These are phyloP conservation scores for Nelumbo lutea DNA, from an alignment of 164 flowering plant genomes.

Conservation along the genomic window DNA sequence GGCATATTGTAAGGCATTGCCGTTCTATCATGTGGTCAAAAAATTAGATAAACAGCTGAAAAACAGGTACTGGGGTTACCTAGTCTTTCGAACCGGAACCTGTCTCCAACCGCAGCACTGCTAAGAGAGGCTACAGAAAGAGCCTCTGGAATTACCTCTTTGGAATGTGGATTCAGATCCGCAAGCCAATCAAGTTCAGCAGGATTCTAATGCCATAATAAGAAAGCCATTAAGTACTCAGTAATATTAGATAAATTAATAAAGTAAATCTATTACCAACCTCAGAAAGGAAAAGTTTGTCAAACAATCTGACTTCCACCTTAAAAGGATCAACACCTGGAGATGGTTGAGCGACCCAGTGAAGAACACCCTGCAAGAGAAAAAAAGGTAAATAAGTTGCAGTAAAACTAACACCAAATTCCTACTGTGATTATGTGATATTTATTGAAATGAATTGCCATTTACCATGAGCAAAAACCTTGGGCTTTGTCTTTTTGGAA, in stretches of 20 bases:
- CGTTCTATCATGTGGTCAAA: no score
- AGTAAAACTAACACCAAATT: neutral
- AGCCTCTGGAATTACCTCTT: conserved; percentile 63
- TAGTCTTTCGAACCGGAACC: conserved; percentile 89
- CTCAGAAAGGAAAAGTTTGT: conserved; percentile 31
- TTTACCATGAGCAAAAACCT: conserved; percentile 42
- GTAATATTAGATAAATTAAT: neutral
- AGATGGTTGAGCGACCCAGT: conserved; percentile 92
- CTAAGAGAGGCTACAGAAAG: conserved; percentile 60
- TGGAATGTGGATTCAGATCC: conserved; percentile 77
- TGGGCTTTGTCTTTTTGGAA: conserved; percentile 74
- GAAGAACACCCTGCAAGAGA: conserved; percentile 88
- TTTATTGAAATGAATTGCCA: neutral
- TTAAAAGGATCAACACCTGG: conserved; percentile 73
- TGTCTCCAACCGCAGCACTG: conserved; percentile 59
- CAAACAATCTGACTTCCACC: conserved; percentile 90
- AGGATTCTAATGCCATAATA: conserved; percentile 58
- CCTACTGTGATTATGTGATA: no score
- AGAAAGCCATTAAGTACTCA: neutral
- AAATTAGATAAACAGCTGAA: neutral
- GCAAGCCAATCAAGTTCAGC: conserved; percentile 87
- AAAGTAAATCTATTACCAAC: neutral
- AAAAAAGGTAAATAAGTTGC: no score
- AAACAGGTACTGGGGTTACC: conserved; percentile 41
- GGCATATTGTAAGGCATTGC: no score